A percentile compares a stretch with the other conserved stretches of the same genome.
Conservation (phyloP, 441 rosid genomes). For the Populus trichocarpa region DNA sequence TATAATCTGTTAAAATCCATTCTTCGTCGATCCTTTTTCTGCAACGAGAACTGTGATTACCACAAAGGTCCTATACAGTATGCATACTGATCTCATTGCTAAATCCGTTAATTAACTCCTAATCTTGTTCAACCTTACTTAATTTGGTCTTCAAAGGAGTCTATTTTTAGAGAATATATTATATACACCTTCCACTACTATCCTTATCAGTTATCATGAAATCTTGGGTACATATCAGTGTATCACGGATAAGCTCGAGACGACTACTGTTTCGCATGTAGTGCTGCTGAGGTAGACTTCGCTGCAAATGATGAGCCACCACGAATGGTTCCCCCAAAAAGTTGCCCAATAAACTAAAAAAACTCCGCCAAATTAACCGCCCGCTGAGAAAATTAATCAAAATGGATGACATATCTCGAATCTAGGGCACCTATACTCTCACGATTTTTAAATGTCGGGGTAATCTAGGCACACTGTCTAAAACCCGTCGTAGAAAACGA, state of each 20-base stretch:
- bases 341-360: background rate
- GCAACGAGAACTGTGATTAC: background rate
- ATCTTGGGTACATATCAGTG: background rate
- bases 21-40: too few relatives aligned
- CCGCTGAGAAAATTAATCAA: slow-evolving; percentile 4
- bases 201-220: background rate
- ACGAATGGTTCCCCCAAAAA: background rate
- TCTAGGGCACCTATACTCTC: background rate
- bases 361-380: background rate
- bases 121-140: background rate
- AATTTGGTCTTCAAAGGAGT: background rate
- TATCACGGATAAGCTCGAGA: background rate
- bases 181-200: background rate
- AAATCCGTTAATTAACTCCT: background rate
- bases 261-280: background rate
- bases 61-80: background rate
- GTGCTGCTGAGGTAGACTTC: background rate
- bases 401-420: slow-evolving; percentile 9
- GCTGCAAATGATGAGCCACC: slow-evolving; percentile 15
- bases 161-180: background rate
- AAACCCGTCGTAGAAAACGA: slow-evolving; percentile 2
- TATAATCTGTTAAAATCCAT: too few relatives aligned
- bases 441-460: background rate
- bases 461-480: slow-evolving; percentile 1
- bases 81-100: background rate